Conservation (phyloP, 2,329 filamentous ascomycete species). For the Aspergillus brasiliensis region DNA sequence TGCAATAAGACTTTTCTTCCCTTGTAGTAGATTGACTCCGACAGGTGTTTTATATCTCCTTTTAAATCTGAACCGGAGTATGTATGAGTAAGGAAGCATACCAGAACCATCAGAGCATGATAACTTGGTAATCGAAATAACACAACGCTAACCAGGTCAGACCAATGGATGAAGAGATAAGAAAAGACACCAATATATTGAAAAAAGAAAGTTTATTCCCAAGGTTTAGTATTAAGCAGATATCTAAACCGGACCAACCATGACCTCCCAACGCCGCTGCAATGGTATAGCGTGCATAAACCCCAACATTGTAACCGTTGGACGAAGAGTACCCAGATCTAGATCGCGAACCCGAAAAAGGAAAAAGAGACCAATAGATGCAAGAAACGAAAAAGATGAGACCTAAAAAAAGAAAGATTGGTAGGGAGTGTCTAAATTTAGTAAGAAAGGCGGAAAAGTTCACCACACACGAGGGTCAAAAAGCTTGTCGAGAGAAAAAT, state of each 20-base stretch:
- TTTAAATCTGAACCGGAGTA: no score
- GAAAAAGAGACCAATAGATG: neutral
- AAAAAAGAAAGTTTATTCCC: neutral
- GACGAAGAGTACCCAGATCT: constrained; percentile 3
- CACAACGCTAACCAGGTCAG: neutral
- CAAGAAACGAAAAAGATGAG: neutral
- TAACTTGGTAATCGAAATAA: neutral
- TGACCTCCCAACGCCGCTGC: constrained; percentile 17
- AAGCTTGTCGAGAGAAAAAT: constrained; percentile 3
- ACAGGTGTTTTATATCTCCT: no score
- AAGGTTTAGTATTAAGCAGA: constrained; percentile 1
- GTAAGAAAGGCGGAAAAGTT: neutral
- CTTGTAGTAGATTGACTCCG: no score
- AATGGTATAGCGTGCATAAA: constrained; percentile 17
- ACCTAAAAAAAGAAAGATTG: neutral
- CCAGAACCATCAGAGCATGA: neutral
- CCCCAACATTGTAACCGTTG: neutral
- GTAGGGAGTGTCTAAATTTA: neutral
- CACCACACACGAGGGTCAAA: neutral
- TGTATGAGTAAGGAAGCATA: neutral
- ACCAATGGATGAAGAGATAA: neutral
- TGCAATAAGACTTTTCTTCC: no score
- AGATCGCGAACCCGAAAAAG: neutral
- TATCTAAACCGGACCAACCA: constrained; percentile 3
- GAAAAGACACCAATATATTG: neutral